These are phyloP conservation scores for Penicillium cosmopolitanum DNA, from an alignment of 495 filamentous ascomycete genomes.

Conservation along the genomic window DNA sequence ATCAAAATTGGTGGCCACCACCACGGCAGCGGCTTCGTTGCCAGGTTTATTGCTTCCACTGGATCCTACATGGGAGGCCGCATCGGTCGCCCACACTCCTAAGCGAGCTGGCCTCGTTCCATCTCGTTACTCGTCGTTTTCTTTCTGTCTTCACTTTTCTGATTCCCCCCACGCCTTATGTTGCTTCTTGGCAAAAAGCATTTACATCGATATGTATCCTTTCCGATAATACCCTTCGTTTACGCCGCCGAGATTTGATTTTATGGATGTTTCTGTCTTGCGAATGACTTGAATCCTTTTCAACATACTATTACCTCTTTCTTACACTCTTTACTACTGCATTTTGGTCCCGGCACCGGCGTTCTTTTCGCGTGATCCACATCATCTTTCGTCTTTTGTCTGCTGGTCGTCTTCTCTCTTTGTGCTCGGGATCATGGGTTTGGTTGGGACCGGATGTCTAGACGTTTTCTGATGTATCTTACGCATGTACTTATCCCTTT, in stretches of 20 bases:
- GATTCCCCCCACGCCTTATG: slow-evolving; percentile 5
- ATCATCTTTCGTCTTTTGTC: neutral
- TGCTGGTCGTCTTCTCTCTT: neutral
- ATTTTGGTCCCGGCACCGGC: neutral
- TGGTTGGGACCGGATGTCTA: slow-evolving; percentile 12
- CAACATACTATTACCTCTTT: neutral
- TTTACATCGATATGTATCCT: slow-evolving; percentile 25
- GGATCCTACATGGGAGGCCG: slow-evolving; percentile 49
- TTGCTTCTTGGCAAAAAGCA: slow-evolving; percentile 24
- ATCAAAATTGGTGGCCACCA: slow-evolving; percentile 36
- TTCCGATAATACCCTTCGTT: slow-evolving; percentile 29
- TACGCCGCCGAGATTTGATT: slow-evolving; percentile 4
- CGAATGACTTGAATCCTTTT: neutral
- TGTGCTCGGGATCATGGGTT: slow-evolving; percentile 3
- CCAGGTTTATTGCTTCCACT: slow-evolving; percentile 48
- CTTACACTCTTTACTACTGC: slow-evolving; percentile 4
- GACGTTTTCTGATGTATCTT: slow-evolving; percentile 13
- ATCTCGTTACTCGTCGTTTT: slow-evolving; percentile 6
- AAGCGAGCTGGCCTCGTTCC: slow-evolving; percentile 31
- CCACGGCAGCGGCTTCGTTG: slow-evolving; percentile 42
- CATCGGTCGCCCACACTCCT: slow-evolving; percentile 38
- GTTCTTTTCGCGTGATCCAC: neutral
- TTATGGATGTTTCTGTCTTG: neutral
- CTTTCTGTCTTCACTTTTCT: slow-evolving; percentile 3
- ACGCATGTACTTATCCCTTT: slow-evolving; percentile 22